Base-by-base conservation (phyloP, 202 grass and related monocot species). In the Musa balbisiana region DNA sequence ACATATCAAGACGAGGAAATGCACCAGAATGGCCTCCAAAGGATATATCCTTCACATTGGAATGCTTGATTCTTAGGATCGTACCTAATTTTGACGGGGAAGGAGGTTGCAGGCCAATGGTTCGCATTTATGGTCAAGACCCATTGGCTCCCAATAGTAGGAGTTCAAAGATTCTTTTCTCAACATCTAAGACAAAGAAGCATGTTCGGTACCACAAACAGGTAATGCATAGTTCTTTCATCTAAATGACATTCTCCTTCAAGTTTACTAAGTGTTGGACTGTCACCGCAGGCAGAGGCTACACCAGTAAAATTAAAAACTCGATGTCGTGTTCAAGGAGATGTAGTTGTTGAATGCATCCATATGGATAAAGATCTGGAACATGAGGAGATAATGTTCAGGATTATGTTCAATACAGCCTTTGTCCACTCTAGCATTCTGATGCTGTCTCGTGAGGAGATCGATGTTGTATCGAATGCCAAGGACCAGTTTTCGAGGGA, bases 391-490 rank as follows among this genome's bases (percentile, higher is more conserved):
- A 87, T 83, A 76, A 94, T 92, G 91, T 98, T 98, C 67, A 88
- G 84, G 8, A 73, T 85, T 74, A 98, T 98, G 95, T 98, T 98
- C 79, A 98, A 98, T 79, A 98, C 95, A 72, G 88, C 91, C 43
- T 98, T 94, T 83, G 58, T 98, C 80, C 84, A 87, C 74, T 98
- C 91, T 50, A 92, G 92, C 73, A 81, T 85, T 51, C 81, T 98
- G 51, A 68, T 24, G 72, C 73, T 98, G 58, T 92, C 86, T 78
- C 89, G 87, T 75, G 95, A 98, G 78, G 91, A 98, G 79, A 85
- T 98, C 73, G 95, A 98, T 79, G 72, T 87, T 80, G 69, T 73
- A 15, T 98, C 91, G 95, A 93, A 92, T 92, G 78, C 86, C 51
- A 94, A 81, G 62, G 84, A 98, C 81, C 88, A 94, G 52, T 92